Percentiles rank a stretch among this genome's conserved stretches.
These are phyloP conservation scores for Boletus pseudopeckii DNA, from an alignment of 768 basidiomycete genomes.

Conservation along the genomic window DNA sequence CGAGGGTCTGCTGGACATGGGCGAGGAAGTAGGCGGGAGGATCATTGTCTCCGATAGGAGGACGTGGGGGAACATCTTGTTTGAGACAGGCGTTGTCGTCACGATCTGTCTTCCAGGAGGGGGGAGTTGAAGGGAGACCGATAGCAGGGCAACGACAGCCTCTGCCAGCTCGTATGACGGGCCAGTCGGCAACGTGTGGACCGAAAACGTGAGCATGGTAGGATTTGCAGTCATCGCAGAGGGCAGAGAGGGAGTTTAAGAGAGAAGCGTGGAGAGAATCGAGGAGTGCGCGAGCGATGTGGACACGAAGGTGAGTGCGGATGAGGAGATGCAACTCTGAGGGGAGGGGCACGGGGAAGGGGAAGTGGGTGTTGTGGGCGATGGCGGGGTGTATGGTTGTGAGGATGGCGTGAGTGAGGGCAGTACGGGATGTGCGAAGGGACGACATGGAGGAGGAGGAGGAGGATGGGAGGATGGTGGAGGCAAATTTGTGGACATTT, in stretches of 20 bases:
- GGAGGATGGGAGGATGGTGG: neutral
- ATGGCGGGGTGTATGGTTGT: slow-evolving; percentile 47
- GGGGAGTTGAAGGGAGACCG: slow-evolving; percentile 11
- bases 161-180: slow-evolving; percentile 42
- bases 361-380: slow-evolving; percentile 24
- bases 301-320: slow-evolving; percentile 44
- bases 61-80: slow-evolving; percentile 29
- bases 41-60: slow-evolving; percentile 28
- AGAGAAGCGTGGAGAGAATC: slow-evolving; percentile 42
- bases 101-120: slow-evolving; percentile 7
- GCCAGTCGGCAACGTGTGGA: slow-evolving; percentile 51
- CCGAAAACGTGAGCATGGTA: slow-evolving; percentile 56
- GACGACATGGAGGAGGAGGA: slow-evolving; percentile 13
- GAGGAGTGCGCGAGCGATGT: slow-evolving; percentile 41
- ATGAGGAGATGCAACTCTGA: slow-evolving; percentile 52
- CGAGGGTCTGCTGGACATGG: slow-evolving; percentile 45
- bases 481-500: slow-evolving; percentile 11
- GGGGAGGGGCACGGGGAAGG: slow-evolving; percentile 36
- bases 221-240: slow-evolving; percentile 48
- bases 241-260: slow-evolving; percentile 21
- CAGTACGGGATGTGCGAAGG: slow-evolving; percentile 39
- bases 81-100: slow-evolving; percentile 11
- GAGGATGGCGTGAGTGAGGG: slow-evolving; percentile 52
- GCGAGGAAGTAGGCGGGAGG: slow-evolving; percentile 31
- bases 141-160: slow-evolving; percentile 44